Conservation (phyloP, 108 stramenopile genomes). For the Cylindrotheca closterium region DNA sequence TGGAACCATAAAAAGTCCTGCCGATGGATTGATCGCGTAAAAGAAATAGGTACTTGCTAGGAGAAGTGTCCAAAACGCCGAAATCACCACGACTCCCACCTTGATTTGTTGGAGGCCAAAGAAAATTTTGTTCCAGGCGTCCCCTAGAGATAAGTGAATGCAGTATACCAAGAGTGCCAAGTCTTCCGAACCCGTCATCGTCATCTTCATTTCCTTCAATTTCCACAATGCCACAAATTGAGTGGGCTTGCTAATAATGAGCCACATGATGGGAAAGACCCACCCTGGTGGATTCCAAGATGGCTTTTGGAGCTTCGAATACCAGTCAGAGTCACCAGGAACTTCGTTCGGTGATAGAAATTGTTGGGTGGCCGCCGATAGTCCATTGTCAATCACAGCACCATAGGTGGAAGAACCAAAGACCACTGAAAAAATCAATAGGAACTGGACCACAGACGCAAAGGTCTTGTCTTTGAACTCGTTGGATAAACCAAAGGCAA, state of each 20-base stretch:
- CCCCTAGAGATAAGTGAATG: constrained; percentile 56
- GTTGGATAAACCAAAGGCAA: neutral
- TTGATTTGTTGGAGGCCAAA: constrained; percentile 64
- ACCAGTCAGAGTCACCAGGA: constrained; percentile 59
- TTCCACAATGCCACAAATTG: constrained; percentile 43
- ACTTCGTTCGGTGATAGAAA: constrained; percentile 39
- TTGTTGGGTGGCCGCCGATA: constrained; percentile 55
- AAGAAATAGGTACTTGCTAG: constrained; percentile 48
- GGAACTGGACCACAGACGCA: constrained; percentile 9
- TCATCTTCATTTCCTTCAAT: neutral
- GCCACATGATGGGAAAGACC: constrained; percentile 81
- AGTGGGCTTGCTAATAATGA: constrained; percentile 72
- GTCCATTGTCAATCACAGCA: constrained; percentile 36
- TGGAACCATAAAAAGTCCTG: constrained; percentile 59
- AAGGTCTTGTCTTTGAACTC: neutral
- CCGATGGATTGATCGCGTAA: constrained; percentile 39
- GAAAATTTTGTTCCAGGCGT: constrained; percentile 76
- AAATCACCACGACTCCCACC: constrained; percentile 52
- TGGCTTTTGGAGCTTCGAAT: constrained; percentile 49
- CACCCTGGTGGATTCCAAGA: constrained; percentile 71
- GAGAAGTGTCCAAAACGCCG: constrained; percentile 47
- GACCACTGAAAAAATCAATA: constrained; percentile 24
- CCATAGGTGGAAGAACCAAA: constrained; percentile 46
- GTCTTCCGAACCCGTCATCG: constrained; percentile 16
- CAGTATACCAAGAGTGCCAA: constrained; percentile 43